These are phyloP conservation scores for Trypanosoma cruzi DNA, from an alignment of 208 protist genomes.

Conservation along the genomic window DNA sequence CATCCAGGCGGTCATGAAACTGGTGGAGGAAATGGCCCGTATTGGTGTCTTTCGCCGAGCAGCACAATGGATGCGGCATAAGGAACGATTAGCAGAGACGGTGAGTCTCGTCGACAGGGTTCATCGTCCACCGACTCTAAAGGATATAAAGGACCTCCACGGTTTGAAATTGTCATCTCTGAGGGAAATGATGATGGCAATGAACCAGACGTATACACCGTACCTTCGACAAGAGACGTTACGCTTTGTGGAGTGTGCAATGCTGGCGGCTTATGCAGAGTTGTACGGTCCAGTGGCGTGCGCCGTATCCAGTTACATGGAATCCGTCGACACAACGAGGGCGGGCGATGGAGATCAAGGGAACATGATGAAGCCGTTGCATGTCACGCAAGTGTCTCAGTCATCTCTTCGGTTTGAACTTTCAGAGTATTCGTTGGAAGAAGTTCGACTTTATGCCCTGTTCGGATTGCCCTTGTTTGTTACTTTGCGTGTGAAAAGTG, in stretches of 20 bases:
- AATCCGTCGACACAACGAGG: neutral
- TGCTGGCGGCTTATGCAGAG: slow-evolving; percentile 72
- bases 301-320: slow-evolving; percentile 27
- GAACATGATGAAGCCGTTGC: slow-evolving; percentile 5
- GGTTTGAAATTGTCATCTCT: slow-evolving; percentile 40
- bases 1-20: slow-evolving; percentile 15
- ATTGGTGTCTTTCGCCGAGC: slow-evolving; percentile 28
- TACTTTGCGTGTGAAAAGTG: slow-evolving; percentile 3
- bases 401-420: slow-evolving; percentile 32
- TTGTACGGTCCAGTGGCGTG: slow-evolving; percentile 62
- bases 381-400: slow-evolving; percentile 37
- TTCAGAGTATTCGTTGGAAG: slow-evolving; percentile 37
- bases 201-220: slow-evolving; percentile 72
- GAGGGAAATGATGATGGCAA: slow-evolving; percentile 51
- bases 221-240: slow-evolving; percentile 64
- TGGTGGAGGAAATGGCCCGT: slow-evolving; percentile 30
- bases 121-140: slow-evolving; percentile 38
- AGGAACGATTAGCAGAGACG: slow-evolving; percentile 12
- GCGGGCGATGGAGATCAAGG: neutral
- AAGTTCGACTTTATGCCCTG: slow-evolving; percentile 58
- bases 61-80: slow-evolving; percentile 28
- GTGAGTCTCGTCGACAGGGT: slow-evolving; percentile 21
- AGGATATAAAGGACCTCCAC: slow-evolving; percentile 43
- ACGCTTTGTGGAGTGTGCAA: slow-evolving; percentile 70
- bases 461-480: slow-evolving; percentile 64